phyloP scores from a whole-genome alignment of 202 grass and related monocot genomes.

The Zizania palustris region DNA sequence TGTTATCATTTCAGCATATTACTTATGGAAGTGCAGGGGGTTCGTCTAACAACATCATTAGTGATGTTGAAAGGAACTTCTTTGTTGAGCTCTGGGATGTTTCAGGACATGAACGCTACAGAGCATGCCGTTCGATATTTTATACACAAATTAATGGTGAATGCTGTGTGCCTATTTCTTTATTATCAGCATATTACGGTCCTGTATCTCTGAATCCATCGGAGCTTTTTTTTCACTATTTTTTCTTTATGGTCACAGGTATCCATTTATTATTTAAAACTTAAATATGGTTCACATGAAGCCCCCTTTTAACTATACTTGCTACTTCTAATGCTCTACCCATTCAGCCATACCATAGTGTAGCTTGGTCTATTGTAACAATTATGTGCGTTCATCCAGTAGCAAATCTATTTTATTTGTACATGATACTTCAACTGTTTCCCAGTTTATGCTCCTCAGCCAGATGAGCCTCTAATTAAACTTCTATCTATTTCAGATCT shows the following conservation, averaged over 20 bases:
- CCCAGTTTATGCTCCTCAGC: neutral
- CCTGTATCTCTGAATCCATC: constrained; percentile 2
- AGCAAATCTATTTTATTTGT: constrained; percentile 34
- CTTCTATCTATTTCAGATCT: neutral
- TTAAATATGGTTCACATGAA: neutral
- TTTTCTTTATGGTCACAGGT: constrained; percentile 8
- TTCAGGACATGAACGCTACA: constrained; percentile 90
- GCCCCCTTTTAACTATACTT: constrained; percentile 10
- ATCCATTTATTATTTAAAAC: constrained; percentile 11
- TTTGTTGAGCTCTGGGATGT: constrained; percentile 98
- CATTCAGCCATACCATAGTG: neutral
- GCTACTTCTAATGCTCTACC: constrained; percentile 5
- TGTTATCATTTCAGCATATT: constrained; percentile 74
- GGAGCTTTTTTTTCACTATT: neutral
- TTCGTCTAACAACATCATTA: constrained; percentile 69
- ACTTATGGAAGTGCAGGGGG: constrained; percentile 68
- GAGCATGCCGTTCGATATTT: constrained; percentile 82
- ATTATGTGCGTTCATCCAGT: constrained; percentile 6
- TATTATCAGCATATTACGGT: constrained; percentile 17
- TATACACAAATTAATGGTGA: constrained; percentile 90
- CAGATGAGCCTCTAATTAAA: neutral
- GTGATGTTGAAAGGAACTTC: constrained; percentile 75
- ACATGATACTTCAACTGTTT: constrained; percentile 10
- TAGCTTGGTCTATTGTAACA: neutral
- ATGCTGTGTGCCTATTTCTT: constrained; percentile 3